These are phyloP conservation scores for Flaveria robusta DNA, from an alignment of 129 eudicot genomes.

Conservation along the genomic window DNA sequence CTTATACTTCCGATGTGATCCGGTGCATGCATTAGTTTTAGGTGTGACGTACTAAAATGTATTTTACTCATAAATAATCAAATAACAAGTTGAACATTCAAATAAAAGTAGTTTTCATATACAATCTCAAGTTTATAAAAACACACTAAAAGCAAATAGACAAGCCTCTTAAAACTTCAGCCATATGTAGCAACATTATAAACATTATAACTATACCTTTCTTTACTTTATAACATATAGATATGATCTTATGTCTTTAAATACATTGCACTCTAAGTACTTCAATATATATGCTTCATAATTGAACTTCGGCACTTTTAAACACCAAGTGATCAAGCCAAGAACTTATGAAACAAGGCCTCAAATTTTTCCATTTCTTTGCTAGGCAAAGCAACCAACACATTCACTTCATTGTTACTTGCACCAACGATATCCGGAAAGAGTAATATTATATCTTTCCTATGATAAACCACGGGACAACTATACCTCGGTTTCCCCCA, in stretches of 20 bases:
- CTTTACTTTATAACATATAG: neutral
- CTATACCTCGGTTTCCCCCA: conserved; percentile 88
- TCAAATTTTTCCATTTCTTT: conserved; percentile 72
- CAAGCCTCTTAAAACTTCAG: neutral
- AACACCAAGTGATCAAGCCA: conserved; percentile 24
- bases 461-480: conserved; percentile 73
- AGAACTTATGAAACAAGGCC: conserved; percentile 43
- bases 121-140: neutral
- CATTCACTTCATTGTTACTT: conserved; percentile 56
- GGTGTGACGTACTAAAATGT: neutral
- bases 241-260: neutral
- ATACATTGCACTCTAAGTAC: conserved; percentile 14
- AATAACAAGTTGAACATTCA: neutral
- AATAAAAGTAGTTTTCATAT: neutral
- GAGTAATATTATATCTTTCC: conserved; percentile 71
- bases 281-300: conserved; percentile 23
- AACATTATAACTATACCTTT: neutral
- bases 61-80: too few relatives aligned
- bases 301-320: conserved; percentile 7
- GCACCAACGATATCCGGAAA: conserved; percentile 62
- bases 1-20: neutral
- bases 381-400: conserved; percentile 74
- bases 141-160: neutral
- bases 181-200: neutral
- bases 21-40: neutral